Conservation (phyloP, 306 rosid species). For the Acacia crassicarpa region DNA sequence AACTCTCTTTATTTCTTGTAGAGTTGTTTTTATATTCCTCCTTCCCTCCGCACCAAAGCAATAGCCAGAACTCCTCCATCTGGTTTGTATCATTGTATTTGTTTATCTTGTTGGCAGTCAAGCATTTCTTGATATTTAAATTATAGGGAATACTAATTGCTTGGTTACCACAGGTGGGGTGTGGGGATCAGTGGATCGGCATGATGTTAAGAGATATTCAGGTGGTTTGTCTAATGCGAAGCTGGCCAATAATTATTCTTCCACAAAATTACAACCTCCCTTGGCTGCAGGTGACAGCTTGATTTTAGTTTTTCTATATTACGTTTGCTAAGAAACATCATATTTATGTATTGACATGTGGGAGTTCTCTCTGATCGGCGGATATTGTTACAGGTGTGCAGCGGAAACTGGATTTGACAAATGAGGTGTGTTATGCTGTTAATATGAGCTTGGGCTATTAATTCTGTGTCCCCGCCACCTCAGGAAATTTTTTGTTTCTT, state of each 20-base stretch:
- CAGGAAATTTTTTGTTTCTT: not conserved
- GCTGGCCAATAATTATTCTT: constrained; percentile 51
- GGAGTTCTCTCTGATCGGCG: constrained; percentile 30
- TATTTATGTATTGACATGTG: not conserved
- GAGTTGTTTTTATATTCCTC: constrained; percentile 91
- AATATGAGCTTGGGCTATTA: not conserved
- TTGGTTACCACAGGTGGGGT: constrained; percentile 57
- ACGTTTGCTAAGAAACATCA: not conserved
- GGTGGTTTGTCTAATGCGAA: constrained; percentile 59
- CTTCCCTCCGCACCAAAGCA: constrained; percentile 78
- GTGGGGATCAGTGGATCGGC: constrained; percentile 57
- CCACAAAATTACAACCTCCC: constrained; percentile 61
- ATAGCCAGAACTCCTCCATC: constrained; percentile 80
- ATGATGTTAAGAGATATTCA: constrained; percentile 55
- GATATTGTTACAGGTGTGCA: constrained; percentile 73
- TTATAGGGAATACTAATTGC: constrained; percentile 15
- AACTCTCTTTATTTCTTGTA: constrained; percentile 36
- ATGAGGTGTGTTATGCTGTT: constrained; percentile 53
- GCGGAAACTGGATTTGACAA: constrained; percentile 80
- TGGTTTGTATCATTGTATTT: constrained; percentile 58
- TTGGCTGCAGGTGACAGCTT: constrained; percentile 58
- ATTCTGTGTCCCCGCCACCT: not conserved
- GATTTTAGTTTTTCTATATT: not conserved
- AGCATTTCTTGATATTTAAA: constrained; percentile 6
- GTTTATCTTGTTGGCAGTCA: not conserved